These are phyloP conservation scores for Aspergillus sojae DNA, from an alignment of 2,329 filamentous ascomycete genomes.

Conservation along the genomic window DNA sequence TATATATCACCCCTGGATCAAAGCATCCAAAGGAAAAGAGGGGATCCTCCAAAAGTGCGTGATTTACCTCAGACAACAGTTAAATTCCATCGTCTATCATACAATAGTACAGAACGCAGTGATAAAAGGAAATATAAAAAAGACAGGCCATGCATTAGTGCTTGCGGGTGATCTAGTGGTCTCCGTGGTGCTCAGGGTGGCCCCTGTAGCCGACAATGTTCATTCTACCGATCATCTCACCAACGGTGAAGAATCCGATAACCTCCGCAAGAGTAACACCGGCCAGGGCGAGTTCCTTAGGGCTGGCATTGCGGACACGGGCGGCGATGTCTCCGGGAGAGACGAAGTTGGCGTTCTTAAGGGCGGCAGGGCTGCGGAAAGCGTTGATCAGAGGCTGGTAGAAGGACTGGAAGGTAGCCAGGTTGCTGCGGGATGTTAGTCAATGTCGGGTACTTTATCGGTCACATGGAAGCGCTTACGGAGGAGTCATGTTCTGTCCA, in stretches of 20 bases:
- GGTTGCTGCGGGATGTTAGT: constrained; percentile 58
- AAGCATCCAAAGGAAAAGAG: constrained; percentile 16
- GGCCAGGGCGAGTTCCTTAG: constrained; percentile 69
- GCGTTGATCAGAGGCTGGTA: constrained; percentile 74
- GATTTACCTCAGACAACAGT: constrained; percentile 44
- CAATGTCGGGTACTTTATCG: constrained; percentile 9
- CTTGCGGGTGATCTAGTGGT: constrained; percentile 36
- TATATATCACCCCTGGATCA: neutral
- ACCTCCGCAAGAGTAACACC: constrained; percentile 83
- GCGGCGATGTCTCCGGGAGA: constrained; percentile 59
- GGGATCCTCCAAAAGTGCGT: constrained; percentile 16
- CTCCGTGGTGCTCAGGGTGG: constrained; percentile 55
- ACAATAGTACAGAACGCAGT: constrained; percentile 44
- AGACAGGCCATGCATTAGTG: constrained; percentile 30
- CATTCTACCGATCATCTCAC: constrained; percentile 93
- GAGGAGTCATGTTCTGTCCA: constrained; percentile 88
- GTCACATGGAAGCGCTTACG: constrained; percentile 65
- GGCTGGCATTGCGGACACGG: constrained; percentile 69
- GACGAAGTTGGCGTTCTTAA: constrained; percentile 58
- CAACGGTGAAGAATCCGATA: constrained; percentile 95
- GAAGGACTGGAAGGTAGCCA: constrained; percentile 83
- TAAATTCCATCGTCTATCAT: constrained; percentile 53
- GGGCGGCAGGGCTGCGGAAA: constrained; percentile 68
- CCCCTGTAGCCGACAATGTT: constrained; percentile 94
- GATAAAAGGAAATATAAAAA: constrained; percentile 36